Conservation (phyloP, 1,139 yeast species). For the Meyerozyma carpophila region DNA sequence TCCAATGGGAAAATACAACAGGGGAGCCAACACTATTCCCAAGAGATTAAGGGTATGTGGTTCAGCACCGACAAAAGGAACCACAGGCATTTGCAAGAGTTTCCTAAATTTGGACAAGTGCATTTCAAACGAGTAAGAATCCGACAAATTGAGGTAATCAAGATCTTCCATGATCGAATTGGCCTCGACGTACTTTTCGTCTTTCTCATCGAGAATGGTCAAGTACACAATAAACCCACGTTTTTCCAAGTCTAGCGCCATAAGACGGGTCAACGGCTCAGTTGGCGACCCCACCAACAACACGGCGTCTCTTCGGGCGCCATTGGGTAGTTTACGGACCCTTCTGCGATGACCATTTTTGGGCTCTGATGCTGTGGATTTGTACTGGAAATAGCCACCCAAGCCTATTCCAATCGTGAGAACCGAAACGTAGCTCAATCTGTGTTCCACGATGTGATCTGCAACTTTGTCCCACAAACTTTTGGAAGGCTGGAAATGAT, state of each 20-base stretch:
- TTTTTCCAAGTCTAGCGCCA: slow-evolving; percentile 69
- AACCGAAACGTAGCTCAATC: slow-evolving; percentile 13
- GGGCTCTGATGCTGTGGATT: slow-evolving; percentile 2
- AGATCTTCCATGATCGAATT: slow-evolving; percentile 52
- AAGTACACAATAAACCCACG: slow-evolving; percentile 79
- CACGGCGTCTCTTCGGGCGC: slow-evolving; percentile 71
- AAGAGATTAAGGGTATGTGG: slow-evolving; percentile 49
- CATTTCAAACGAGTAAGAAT: slow-evolving; percentile 23
- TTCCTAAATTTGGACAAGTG: slow-evolving; percentile 41
- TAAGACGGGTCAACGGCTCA: slow-evolving; percentile 65
- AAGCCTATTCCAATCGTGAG: slow-evolving; percentile 28
- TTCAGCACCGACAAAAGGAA: slow-evolving; percentile 48
- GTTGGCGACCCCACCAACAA: slow-evolving; percentile 72
- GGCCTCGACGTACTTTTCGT: slow-evolving; percentile 51
- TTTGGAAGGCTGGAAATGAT: slow-evolving; percentile 3
- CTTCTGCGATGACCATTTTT: slow-evolving; percentile 33
- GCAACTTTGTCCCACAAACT: slow-evolving; percentile 6
- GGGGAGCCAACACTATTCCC: slow-evolving; percentile 61
- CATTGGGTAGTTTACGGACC: slow-evolving; percentile 60
- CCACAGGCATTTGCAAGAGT: slow-evolving; percentile 32
- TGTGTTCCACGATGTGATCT: slow-evolving; percentile 11
- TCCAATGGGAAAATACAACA: slow-evolving; percentile 60
- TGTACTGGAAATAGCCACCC: slow-evolving; percentile 7
- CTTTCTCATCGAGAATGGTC: slow-evolving; percentile 62
- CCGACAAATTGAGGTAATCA: slow-evolving; percentile 36